Evolutionary conservation across 441 rosid genomes (phyloP).

Genomic region (Pelargonium myrrhifolium): DNA sequence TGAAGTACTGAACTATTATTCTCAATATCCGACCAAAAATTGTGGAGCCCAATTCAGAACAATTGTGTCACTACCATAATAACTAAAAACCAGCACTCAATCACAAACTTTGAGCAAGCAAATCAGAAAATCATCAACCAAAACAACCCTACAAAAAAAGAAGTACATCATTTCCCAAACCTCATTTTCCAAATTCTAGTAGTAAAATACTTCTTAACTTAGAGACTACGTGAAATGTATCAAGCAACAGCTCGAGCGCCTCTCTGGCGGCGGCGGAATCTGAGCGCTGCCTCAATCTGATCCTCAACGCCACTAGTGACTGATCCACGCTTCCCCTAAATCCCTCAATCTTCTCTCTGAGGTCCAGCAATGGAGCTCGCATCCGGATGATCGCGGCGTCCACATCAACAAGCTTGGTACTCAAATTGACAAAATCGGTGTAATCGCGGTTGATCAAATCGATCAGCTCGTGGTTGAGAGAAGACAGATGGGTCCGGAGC

Average conservation of each 20-base stretch:
- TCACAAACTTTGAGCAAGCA: too few species aligned
- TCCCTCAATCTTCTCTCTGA: slow-evolving; percentile 80
- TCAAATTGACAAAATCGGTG: slow-evolving; percentile 81
- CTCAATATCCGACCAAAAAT: too few species aligned
- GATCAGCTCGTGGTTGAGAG: slow-evolving; percentile 83
- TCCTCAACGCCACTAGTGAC: slow-evolving; percentile 57
- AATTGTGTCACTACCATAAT: too few species aligned
- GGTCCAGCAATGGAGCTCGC: slow-evolving; percentile 71
- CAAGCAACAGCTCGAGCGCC: slow-evolving; percentile 69
- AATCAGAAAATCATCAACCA: too few species aligned
- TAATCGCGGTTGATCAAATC: slow-evolving; percentile 96
- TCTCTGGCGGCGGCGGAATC: slow-evolving; percentile 87
- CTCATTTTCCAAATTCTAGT: too few species aligned
- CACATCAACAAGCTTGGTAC: slow-evolving; percentile 90
- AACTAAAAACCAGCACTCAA: too few species aligned
- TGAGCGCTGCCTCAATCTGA: slow-evolving; percentile 82
- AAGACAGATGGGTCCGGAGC: slow-evolving; percentile 70
- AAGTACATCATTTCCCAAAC: too few species aligned
- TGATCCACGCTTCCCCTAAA: slow-evolving; percentile 61
- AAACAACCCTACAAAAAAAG: too few species aligned
- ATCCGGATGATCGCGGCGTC: slow-evolving; percentile 31
- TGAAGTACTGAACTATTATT: too few species aligned
- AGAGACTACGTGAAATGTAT: slow-evolving; percentile 87
- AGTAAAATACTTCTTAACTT: too few species aligned
- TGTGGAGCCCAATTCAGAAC: too few species aligned